These are phyloP conservation scores for Fusarium odoratissimum DNA, from an alignment of 2,329 filamentous ascomycete genomes.

Conservation along the genomic window DNA sequence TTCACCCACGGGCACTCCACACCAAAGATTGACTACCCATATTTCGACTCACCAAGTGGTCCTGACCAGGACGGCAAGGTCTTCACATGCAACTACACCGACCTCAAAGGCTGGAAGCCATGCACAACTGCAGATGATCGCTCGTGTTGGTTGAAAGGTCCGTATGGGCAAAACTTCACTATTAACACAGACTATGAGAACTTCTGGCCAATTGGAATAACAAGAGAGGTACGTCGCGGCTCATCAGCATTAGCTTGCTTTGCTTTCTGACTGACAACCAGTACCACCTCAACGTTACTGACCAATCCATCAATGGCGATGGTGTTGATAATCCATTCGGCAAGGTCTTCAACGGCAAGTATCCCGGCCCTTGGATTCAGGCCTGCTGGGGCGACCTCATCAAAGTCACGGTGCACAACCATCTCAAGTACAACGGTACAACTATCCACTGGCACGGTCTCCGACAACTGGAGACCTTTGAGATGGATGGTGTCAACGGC, in stretches of 20 bases:
- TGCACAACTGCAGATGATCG: conserved; percentile 1
- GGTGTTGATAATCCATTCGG: conserved; percentile 6
- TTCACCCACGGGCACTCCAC: background rate
- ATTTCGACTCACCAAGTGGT: background rate
- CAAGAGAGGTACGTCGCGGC: background rate
- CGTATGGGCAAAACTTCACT: background rate
- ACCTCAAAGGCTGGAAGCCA: background rate
- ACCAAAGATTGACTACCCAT: background rate
- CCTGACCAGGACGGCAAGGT: background rate
- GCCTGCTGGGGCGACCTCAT: background rate
- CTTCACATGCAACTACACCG: background rate
- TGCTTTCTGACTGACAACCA: background rate
- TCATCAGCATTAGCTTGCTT: fast-evolving
- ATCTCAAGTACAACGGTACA: background rate
- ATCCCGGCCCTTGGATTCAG: background rate
- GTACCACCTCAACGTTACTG: conserved; percentile 2
- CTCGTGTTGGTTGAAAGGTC: conserved; percentile 4
- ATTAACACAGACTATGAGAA: conserved; percentile 4
- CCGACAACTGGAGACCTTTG: background rate
- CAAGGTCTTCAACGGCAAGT: conserved; percentile 10
- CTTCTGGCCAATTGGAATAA: conserved; percentile 2
- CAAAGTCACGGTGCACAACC: background rate
- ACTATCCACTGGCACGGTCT: conserved; percentile 1
- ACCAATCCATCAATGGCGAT: conserved; percentile 16
- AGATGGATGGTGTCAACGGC: conserved; percentile 1